Conservation (phyloP, 148 eudicot genomes). For the Vaccinium vitisidaea region DNA sequence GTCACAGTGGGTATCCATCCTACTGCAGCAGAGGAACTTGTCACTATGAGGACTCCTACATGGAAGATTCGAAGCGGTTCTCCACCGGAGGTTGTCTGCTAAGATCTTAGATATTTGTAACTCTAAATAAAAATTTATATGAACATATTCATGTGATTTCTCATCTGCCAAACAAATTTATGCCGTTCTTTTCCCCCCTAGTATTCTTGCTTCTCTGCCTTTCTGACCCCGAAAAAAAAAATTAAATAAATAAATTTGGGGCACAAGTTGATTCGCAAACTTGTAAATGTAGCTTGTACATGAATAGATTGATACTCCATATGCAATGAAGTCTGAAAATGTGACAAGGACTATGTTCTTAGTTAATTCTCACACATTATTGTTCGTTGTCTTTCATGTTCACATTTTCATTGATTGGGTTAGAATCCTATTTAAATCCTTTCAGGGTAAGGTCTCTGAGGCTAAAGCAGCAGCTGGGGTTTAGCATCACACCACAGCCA, state of each 20-base stretch:
- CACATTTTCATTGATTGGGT: background rate
- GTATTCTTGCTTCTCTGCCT: background rate
- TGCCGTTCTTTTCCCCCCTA: background rate
- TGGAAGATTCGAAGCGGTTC: conserved; percentile 66
- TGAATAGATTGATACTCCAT: background rate
- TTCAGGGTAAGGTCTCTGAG: conserved; percentile 61
- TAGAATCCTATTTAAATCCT: background rate
- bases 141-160: background rate
- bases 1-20: conserved; percentile 91
- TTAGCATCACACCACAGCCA: conserved; percentile 21
- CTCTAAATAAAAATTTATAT: background rate
- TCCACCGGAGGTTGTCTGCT: conserved; percentile 51
- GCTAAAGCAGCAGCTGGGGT: conserved; percentile 65
- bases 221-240: too few relatives aligned
- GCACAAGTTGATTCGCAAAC: background rate
- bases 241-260: too few relatives aligned
- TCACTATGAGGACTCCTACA: conserved; percentile 93
- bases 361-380: background rate
- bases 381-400: background rate
- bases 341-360: background rate
- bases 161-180: background rate
- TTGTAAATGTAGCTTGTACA: background rate
- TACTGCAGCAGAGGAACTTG: conserved; percentile 92
- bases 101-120: background rate
- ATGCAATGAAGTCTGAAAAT: background rate